A percentile compares a stretch with the other conserved stretches of the same genome.
phyloP scores from a whole-genome alignment of 345 rosid genomes.

The Linum lewisii region DNA sequence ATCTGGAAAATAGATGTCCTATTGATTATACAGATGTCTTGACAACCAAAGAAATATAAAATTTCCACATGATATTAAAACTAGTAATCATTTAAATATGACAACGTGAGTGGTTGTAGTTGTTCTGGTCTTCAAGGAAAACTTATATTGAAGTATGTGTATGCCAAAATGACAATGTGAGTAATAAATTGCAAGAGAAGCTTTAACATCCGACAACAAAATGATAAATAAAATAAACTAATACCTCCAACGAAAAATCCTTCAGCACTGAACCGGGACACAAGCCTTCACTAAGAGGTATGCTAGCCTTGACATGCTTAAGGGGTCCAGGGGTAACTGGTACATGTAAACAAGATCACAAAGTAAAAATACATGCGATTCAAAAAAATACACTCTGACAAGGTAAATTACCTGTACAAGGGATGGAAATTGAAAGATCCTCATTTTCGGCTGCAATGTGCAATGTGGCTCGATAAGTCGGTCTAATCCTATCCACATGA shows the following conservation, averaged over 20 bases:
- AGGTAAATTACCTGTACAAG: conserved; percentile 41
- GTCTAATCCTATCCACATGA: conserved; percentile 36
- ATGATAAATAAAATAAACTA: background rate
- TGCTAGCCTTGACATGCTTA: conserved; percentile 20
- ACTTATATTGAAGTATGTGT: background rate
- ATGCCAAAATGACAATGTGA: background rate
- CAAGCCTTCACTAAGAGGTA: conserved; percentile 21
- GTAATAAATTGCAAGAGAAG: background rate
- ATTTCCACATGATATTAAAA: background rate
- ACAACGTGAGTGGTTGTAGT: background rate
- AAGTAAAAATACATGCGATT: background rate
- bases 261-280: conserved; percentile 39
- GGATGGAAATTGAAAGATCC: conserved; percentile 34
- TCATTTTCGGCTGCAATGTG: background rate
- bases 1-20: background rate
- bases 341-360: conserved; percentile 8
- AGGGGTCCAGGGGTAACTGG: conserved; percentile 50
- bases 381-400: background rate
- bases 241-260: conserved; percentile 50
- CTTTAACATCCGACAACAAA: background rate
- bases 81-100: background rate
- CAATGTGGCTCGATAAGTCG: conserved; percentile 36
- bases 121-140: background rate
- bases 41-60: background rate
- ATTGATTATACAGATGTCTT: background rate